Evolutionary conservation across 2,329 filamentous ascomycete species (phyloP).

Genomic region (Claviceps arundinis): DNA sequence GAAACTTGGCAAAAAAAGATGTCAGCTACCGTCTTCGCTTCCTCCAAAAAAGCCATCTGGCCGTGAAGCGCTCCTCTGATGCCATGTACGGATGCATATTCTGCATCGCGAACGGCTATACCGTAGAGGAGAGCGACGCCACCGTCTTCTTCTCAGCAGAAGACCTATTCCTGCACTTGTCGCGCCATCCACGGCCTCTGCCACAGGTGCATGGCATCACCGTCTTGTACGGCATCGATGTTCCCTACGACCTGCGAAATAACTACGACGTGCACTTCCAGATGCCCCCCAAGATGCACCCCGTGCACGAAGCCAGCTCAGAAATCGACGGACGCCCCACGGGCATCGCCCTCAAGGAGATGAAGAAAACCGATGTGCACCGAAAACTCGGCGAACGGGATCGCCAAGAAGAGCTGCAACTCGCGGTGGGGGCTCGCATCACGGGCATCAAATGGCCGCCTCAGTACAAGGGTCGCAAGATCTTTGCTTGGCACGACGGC

Average conservation of each 20-base stretch:
- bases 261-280: slow-evolving; percentile 41
- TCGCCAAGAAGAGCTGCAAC: slow-evolving; percentile 26
- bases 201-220: slow-evolving; percentile 34
- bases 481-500: slow-evolving; percentile 42
- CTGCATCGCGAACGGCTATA: slow-evolving; percentile 34
- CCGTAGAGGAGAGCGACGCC: slow-evolving; percentile 39
- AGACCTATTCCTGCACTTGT: slow-evolving; percentile 38
- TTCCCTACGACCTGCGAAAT: slow-evolving; percentile 28
- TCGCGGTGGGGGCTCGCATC: slow-evolving; percentile 34
- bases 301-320: slow-evolving; percentile 24
- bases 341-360: slow-evolving; percentile 31
- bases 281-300: slow-evolving; percentile 24
- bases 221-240: slow-evolving; percentile 30
- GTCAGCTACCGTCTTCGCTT: slow-evolving; percentile 40
- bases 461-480: slow-evolving; percentile 41
- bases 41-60: slow-evolving; percentile 41
- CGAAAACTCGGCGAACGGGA: slow-evolving; percentile 28
- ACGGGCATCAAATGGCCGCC: slow-evolving; percentile 37
- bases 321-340: slow-evolving; percentile 31
- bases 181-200: slow-evolving; percentile 39
- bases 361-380: slow-evolving; percentile 32
- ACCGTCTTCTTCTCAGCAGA: slow-evolving; percentile 43
- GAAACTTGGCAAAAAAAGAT: slow-evolving; percentile 30
- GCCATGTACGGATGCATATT: slow-evolving; percentile 41
- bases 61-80: slow-evolving; percentile 36